phyloP scores from a whole-genome alignment of 495 filamentous ascomycete genomes.

The Lasiosphaeriaceae sp. region DNA sequence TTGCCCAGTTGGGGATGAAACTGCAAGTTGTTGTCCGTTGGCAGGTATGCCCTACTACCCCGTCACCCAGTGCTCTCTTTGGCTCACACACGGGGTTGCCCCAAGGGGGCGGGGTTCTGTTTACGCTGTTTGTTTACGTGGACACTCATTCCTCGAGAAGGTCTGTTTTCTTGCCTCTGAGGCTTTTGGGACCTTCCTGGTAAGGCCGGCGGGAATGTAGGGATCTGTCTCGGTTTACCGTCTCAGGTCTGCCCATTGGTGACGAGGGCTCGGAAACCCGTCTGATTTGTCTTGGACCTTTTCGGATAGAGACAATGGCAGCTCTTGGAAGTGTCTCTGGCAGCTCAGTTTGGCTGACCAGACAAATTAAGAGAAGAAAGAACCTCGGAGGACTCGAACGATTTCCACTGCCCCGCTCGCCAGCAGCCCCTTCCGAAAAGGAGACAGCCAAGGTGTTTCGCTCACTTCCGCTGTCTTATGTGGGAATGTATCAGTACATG shows the following conservation, averaged over 20 bases:
- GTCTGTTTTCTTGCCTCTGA: background rate
- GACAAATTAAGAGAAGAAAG: background rate
- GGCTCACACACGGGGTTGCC: no score
- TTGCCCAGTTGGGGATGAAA: conserved; percentile 1
- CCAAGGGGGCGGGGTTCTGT: background rate
- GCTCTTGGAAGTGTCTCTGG: background rate
- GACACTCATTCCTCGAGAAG: conserved; percentile 3
- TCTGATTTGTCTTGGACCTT: background rate
- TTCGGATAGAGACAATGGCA: background rate
- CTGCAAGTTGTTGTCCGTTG: background rate
- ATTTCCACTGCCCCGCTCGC: background rate
- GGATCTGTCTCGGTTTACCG: background rate
- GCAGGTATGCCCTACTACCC: background rate
- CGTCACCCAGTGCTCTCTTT: background rate
- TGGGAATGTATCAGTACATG: background rate
- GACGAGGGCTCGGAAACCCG: background rate
- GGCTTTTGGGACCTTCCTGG: background rate
- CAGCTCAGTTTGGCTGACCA: background rate
- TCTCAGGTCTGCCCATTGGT: background rate
- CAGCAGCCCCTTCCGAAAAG: background rate
- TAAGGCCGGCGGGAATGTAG: conserved; percentile 9
- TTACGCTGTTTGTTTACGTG: no score
- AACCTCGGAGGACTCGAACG: background rate
- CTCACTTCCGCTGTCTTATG: background rate
- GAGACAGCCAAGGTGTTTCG: background rate